Conservation (phyloP, 2,329 filamentous ascomycete genomes). For the Fusarium equiseti region DNA sequence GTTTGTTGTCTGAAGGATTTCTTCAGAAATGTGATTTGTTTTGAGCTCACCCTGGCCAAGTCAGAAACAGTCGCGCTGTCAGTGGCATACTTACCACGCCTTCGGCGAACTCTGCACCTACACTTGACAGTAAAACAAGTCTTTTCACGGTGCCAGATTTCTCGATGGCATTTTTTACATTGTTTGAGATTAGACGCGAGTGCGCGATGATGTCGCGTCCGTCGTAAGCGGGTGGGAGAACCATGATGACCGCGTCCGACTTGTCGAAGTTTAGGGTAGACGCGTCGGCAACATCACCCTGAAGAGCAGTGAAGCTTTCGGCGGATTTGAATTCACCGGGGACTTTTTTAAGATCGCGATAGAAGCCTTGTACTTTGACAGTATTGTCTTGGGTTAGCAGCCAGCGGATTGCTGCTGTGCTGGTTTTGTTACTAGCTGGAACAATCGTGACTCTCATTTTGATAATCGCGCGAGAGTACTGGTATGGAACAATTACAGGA, state of each 20-base stretch:
- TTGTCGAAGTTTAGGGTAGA: slow-evolving; percentile 49
- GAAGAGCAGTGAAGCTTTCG: slow-evolving; percentile 46
- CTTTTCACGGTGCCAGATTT: slow-evolving; percentile 45
- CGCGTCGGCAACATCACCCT: slow-evolving; percentile 48
- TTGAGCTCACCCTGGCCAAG: slow-evolving; percentile 53
- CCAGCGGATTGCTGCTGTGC: slow-evolving; percentile 46
- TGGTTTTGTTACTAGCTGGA: slow-evolving; percentile 47
- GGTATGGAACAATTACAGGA: too few species aligned
- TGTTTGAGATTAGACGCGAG: slow-evolving; percentile 43
- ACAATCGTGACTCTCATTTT: background rate
- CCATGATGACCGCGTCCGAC: slow-evolving; percentile 48
- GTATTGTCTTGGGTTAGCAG: slow-evolving; percentile 37
- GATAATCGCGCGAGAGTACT: too few species aligned
- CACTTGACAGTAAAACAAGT: slow-evolving; percentile 50
- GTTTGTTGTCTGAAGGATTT: slow-evolving; percentile 26
- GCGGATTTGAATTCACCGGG: slow-evolving; percentile 21
- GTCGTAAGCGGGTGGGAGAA: slow-evolving; percentile 49
- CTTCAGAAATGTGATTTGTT: slow-evolving; percentile 53
- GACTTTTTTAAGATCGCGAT: slow-evolving; percentile 49
- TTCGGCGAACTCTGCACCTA: slow-evolving; percentile 50
- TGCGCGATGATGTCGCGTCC: slow-evolving; percentile 41
- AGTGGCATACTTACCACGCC: slow-evolving; percentile 45
- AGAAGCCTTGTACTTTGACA: slow-evolving; percentile 44
- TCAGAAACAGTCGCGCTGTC: background rate
- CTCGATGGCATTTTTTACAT: slow-evolving; percentile 47